Evolutionary conservation across 768 basidiomycete genomes (phyloP).

Genomic region (Rhizopogon vesiculosus): DNA sequence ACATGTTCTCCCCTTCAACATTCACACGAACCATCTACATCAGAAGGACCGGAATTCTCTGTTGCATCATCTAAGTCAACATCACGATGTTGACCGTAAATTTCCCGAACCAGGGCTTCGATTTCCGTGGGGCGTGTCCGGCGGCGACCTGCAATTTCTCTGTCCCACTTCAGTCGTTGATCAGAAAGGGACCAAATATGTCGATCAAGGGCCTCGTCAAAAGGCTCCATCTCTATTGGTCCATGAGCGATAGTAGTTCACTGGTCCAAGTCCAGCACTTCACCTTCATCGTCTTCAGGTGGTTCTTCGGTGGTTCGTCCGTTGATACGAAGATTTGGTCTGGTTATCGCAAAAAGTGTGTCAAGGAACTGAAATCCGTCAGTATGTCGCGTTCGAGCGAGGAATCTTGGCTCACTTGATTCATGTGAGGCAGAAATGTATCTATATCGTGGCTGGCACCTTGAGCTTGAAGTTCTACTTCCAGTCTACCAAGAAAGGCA

Average conservation of each 20-base stretch:
- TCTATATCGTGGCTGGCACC: conserved; percentile 40
- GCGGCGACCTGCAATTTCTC: conserved; percentile 62
- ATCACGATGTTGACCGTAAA: conserved; percentile 30
- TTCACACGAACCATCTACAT: conserved; percentile 7
- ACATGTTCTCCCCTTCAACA: background rate
- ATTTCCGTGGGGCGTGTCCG: conserved; percentile 57
- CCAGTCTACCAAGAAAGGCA: conserved; percentile 41
- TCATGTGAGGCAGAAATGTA: conserved; percentile 42
- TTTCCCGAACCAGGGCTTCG: conserved; percentile 34
- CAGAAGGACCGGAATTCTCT: background rate
- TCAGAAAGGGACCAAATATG: conserved; percentile 78
- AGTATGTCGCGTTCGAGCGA: conserved; percentile 6
- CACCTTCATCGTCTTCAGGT: conserved; percentile 52
- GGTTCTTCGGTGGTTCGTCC: conserved; percentile 70
- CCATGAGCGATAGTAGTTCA: conserved; percentile 3
- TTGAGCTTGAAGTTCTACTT: conserved; percentile 38
- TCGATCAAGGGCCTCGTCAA: conserved; percentile 83
- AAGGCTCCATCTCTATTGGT: conserved; percentile 63
- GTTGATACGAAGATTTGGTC: conserved; percentile 75
- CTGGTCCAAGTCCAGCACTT: conserved; percentile 1
- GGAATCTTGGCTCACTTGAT: conserved; percentile 36
- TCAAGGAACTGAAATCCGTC: conserved; percentile 49
- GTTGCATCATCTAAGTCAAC: conserved; percentile 22
- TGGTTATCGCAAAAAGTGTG: conserved; percentile 53
- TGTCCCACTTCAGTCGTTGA: conserved; percentile 71